Percentiles rank a stretch among this genome's conserved stretches.
phyloP scores from a whole-genome alignment of 257 asterid species.

The Solanum commersonii region DNA sequence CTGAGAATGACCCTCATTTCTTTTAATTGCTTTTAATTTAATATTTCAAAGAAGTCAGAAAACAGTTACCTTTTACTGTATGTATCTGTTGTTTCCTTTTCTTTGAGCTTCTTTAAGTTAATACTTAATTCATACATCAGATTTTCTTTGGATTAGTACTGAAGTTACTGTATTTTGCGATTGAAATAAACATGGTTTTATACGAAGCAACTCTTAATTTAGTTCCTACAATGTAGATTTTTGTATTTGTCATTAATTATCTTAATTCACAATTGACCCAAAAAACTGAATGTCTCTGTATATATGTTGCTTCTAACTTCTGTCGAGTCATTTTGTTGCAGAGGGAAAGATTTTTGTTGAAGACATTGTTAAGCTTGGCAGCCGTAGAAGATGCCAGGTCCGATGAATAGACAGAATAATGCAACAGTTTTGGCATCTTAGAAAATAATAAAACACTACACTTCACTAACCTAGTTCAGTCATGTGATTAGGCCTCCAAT shows the following conservation, averaged over 20 bases:
- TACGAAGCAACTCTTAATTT: not conserved
- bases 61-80: too few relatives aligned
- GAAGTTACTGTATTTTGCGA: not conserved
- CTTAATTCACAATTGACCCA: not conserved
- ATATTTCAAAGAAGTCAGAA: not conserved
- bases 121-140: not conserved
- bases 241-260: not conserved
- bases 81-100: too few relatives aligned
- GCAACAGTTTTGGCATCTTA: not conserved
- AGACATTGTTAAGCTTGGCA: conserved; percentile 79
- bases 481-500: not conserved
- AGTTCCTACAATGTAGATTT: not conserved
- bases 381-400: conserved; percentile 32
- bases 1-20: not conserved
- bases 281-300: not conserved
- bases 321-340: conserved; percentile 15
- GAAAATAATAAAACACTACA: not conserved
- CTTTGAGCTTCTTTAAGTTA: too few relatives aligned
- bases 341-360: conserved; percentile 89
- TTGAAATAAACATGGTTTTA: too few relatives aligned
- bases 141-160: not conserved
- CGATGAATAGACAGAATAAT: not conserved
- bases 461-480: not conserved
- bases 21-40: not conserved
- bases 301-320: not conserved